A percentile compares a stretch with the other conserved stretches of the same genome.
These are phyloP conservation scores for Aspergillus luchuensis DNA, from an alignment of 2,329 filamentous ascomycete genomes.

Conservation along the genomic window DNA sequence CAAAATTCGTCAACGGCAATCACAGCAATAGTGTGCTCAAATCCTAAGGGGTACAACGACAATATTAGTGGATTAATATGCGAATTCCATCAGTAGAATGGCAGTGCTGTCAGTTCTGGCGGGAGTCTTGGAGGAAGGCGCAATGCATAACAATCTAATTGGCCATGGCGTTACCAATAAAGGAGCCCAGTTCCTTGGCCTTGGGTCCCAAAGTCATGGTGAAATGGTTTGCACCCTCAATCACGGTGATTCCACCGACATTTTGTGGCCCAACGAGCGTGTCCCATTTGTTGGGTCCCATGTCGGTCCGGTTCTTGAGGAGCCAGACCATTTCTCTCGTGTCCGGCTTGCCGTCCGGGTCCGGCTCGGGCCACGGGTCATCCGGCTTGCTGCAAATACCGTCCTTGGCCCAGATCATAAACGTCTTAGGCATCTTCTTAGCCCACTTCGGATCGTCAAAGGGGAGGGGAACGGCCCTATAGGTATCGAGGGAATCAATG, in stretches of 20 bases:
- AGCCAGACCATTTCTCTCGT: constrained; percentile 54
- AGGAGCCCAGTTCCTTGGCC: constrained; percentile 32
- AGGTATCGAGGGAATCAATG: constrained; percentile 51
- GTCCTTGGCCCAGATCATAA: constrained; percentile 52
- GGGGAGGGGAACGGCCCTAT: constrained; percentile 39
- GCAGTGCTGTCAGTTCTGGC: neutral
- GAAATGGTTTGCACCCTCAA: constrained; percentile 41
- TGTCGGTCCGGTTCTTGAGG: constrained; percentile 50
- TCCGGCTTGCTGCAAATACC: constrained; percentile 49
- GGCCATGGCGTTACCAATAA: constrained; percentile 32
- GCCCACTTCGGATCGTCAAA: constrained; percentile 31
- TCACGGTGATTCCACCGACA: constrained; percentile 35
- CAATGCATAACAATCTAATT: constrained; percentile 9
- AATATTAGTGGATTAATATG: constrained; percentile 7
- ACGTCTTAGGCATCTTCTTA: constrained; percentile 45
- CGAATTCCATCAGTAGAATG: neutral
- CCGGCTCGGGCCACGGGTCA: constrained; percentile 44
- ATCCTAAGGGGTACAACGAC: neutral
- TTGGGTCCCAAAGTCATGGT: constrained; percentile 36
- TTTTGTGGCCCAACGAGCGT: constrained; percentile 45
- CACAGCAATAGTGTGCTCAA: neutral
- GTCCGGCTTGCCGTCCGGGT: constrained; percentile 43
- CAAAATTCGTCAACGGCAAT: too few species aligned
- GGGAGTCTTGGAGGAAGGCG: neutral
- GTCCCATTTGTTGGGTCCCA: constrained; percentile 53